phyloP scores from a whole-genome alignment of 257 asterid genomes.

The Salvia miltiorrhiza region DNA sequence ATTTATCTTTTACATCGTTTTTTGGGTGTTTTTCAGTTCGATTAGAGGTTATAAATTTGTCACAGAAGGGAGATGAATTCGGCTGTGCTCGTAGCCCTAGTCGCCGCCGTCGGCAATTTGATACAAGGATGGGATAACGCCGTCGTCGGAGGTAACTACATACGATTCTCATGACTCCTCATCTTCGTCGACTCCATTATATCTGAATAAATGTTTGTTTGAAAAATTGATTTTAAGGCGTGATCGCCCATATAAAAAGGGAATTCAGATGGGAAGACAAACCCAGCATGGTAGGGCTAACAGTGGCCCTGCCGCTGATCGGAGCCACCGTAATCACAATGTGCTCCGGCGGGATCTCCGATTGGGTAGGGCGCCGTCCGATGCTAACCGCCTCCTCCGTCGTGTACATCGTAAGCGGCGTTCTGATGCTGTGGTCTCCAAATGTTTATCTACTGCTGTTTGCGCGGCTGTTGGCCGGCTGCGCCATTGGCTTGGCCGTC shows the following conservation, averaged over 20 bases:
- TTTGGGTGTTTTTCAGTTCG: background rate
- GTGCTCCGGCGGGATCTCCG: constrained; percentile 53
- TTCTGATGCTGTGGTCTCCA: constrained; percentile 67
- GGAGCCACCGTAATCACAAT: constrained; percentile 58
- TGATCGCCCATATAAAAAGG: constrained; percentile 44
- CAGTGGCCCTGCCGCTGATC: constrained; percentile 59
- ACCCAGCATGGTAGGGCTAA: constrained; percentile 60
- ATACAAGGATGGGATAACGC: constrained; percentile 82
- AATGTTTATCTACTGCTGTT: constrained; percentile 52
- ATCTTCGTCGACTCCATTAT: background rate
- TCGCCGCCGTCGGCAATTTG: constrained; percentile 59
- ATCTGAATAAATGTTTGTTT: background rate
- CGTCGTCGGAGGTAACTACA: constrained; percentile 44
- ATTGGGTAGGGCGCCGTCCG: constrained; percentile 61
- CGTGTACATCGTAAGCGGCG: constrained; percentile 45
- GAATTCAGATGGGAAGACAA: constrained; percentile 52
- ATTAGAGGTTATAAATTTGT: background rate
- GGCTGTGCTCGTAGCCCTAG: constrained; percentile 54
- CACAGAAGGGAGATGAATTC: constrained; percentile 38
- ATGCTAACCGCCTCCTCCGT: constrained; percentile 51
- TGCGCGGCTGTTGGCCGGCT: constrained; percentile 61
- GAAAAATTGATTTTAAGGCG: constrained; percentile 37
- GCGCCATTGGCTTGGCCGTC: constrained; percentile 62
- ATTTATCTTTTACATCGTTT: background rate
- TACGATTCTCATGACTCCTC: background rate